Evolutionary conservation across 2,329 filamentous ascomycete genomes (phyloP).

Genomic region (Sporothrix luriei): DNA sequence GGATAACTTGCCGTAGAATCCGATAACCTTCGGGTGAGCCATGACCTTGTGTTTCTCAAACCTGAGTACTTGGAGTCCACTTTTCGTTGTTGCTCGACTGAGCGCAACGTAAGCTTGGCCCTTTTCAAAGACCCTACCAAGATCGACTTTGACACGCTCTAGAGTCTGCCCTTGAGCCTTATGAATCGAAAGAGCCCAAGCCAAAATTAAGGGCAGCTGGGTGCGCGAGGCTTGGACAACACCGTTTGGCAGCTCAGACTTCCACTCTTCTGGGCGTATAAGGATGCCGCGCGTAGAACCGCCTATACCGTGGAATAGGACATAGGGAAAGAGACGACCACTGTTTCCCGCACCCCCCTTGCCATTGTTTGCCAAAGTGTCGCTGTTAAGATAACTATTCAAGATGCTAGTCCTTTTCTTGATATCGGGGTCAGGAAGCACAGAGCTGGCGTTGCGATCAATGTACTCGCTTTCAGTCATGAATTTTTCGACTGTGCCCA

Average conservation of each 20-base stretch:
- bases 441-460: conserved; percentile 24
- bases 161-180: conserved; percentile 96
- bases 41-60: conserved; percentile 92
- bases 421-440: conserved; percentile 47
- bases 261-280: conserved; percentile 88
- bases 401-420: conserved; percentile 61
- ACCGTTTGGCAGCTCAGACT: conserved; percentile 92
- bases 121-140: conserved; percentile 92
- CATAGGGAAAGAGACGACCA: conserved; percentile 68
- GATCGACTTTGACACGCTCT: conserved; percentile 90
- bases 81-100: conserved; percentile 85
- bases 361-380: neutral
- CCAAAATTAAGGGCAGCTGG: conserved; percentile 85
- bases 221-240: conserved; percentile 86
- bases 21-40: conserved; percentile 83
- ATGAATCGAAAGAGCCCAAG: conserved; percentile 96
- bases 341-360: conserved; percentile 51
- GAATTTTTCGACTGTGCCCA: conserved; percentile 82
- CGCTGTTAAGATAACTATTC: conserved; percentile 47
- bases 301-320: conserved; percentile 79
- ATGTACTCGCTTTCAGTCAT: conserved; percentile 57
- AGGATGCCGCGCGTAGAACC: conserved; percentile 76
- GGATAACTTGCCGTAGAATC: conserved; percentile 82
- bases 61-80: conserved; percentile 80
- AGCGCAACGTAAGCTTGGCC: conserved; percentile 97